Evolutionary conservation across 257 asterid genomes (phyloP).

Genomic region (Forsythia suspensa): DNA sequence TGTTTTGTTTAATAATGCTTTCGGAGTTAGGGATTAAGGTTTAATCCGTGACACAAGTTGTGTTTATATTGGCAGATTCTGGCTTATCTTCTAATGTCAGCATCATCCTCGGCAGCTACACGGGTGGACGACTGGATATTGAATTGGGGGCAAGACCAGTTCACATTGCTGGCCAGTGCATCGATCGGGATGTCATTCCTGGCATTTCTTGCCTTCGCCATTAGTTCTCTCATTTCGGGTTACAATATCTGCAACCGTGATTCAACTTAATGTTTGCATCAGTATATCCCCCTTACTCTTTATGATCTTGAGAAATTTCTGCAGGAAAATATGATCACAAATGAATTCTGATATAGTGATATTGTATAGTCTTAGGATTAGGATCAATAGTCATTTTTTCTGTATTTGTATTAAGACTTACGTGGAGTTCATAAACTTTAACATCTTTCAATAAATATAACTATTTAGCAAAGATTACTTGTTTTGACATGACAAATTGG

Average conservation of each 20-base stretch:
- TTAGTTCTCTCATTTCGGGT: slow-evolving; percentile 71
- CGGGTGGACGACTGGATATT: slow-evolving; percentile 80
- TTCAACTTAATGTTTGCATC: slow-evolving; percentile 26
- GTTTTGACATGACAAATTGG: no score
- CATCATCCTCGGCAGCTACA: slow-evolving; percentile 85
- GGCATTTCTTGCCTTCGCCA: slow-evolving; percentile 69
- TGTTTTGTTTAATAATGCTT: no score
- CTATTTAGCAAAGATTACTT: no score
- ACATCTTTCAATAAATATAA: no score
- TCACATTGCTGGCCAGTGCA: slow-evolving; percentile 76
- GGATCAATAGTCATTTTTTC: not conserved
- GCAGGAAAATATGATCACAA: not conserved
- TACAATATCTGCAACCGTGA: slow-evolving; percentile 58
- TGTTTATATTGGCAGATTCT: slow-evolving; percentile 43
- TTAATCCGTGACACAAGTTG: no score
- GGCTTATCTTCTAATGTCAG: slow-evolving; percentile 84
- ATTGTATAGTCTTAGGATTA: not conserved
- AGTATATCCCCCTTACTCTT: not conserved
- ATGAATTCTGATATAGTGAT: not conserved
- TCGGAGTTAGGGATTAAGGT: no score
- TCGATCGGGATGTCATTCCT: slow-evolving; percentile 75
- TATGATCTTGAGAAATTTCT: not conserved
- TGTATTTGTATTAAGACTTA: not conserved
- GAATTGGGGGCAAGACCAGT: slow-evolving; percentile 86
- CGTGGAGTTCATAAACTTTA: not conserved